Conservation (phyloP, 164 flowering plant genomes). For the Brasenia schreberi region DNA sequence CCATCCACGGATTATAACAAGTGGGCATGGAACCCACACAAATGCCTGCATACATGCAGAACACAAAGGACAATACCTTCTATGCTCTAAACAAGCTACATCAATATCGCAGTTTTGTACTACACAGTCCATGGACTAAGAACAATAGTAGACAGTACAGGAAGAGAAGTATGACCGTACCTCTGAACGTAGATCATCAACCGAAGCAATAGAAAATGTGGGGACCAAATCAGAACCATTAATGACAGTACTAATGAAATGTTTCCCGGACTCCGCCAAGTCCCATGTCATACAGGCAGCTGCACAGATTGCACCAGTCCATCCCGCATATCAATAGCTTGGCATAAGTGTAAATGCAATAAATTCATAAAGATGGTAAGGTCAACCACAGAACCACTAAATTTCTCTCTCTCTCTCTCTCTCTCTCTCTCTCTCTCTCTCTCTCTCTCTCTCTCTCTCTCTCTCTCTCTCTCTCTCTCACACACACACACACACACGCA, state of each 20-base stretch:
- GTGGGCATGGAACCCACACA: neutral
- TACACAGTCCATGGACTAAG: too few relatives aligned
- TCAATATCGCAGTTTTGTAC: neutral
- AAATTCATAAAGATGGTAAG: too few relatives aligned
- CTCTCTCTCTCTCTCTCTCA: too few relatives aligned
- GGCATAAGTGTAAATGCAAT: neutral
- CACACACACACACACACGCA: too few relatives aligned
- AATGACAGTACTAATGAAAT: constrained; percentile 69
- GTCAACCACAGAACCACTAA: too few relatives aligned
- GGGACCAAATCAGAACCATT: constrained; percentile 97
- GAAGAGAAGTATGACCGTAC: constrained; percentile 16
- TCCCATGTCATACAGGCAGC: constrained; percentile 99
- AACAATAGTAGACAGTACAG: too few relatives aligned
- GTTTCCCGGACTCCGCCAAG: constrained; percentile 90
- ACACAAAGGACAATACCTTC: neutral
- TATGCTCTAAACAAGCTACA: neutral
- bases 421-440: too few relatives aligned
- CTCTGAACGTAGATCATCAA: constrained; percentile 94
- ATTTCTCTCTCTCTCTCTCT: too few relatives aligned
- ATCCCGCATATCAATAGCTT: neutral
- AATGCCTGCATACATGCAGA: neutral
- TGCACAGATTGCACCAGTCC: constrained; percentile 17
- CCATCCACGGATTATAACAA: neutral
- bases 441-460: too few relatives aligned
- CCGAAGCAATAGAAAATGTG: constrained; percentile 77